These are phyloP conservation scores for Ustilago shanxiensis DNA, from an alignment of 1,284 basidiomycete species.

Conservation along the genomic window DNA sequence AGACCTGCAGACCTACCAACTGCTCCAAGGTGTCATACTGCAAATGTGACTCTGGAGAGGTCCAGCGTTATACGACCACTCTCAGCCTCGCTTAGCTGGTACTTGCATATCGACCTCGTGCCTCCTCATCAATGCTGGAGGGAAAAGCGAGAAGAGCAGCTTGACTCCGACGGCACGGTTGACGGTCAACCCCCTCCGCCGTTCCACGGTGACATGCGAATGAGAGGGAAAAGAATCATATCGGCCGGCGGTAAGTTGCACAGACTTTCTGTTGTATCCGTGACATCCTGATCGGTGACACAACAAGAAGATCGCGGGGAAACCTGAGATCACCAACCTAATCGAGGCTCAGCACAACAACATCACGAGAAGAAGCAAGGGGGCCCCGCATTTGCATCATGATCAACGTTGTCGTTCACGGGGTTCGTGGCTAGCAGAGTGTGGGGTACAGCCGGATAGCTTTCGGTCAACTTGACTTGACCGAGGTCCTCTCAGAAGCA, in stretches of 20 bases:
- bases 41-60: no score
- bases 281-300: not conserved
- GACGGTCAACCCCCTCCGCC: no score
- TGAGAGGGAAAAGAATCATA: not conserved
- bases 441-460: not conserved
- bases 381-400: slow-evolving; percentile 5
- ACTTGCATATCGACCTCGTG: slow-evolving; percentile 4
- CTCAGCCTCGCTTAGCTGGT: slow-evolving; percentile 1
- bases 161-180: no score
- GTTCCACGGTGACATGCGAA: not conserved
- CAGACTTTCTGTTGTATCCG: not conserved
- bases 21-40: no score
- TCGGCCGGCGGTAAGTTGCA: not conserved
- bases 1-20: no score
- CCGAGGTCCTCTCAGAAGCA: not conserved
- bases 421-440: not conserved
- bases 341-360: not conserved
- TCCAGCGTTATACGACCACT: not conserved
- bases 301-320: not conserved
- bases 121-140: not conserved
- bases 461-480: not conserved
- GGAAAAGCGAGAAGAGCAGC: no score
- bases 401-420: not conserved
- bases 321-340: not conserved
- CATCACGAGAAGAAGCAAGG: not conserved